Evolutionary conservation across 208 protist genomes (phyloP).

Genomic region (Acanthamoeba rhysodes): DNA sequence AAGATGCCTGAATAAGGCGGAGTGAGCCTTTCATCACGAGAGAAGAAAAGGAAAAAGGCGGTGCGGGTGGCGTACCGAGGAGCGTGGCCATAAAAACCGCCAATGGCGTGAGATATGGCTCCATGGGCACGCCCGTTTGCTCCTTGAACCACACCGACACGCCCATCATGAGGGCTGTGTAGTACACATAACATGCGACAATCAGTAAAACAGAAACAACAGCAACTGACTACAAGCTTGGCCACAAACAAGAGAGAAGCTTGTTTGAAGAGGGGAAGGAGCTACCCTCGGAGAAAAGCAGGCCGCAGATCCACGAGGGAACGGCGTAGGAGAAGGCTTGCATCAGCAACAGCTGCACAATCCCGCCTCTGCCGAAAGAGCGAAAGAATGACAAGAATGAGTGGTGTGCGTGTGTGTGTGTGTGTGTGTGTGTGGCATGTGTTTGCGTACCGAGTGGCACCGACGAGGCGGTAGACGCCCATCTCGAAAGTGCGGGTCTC

Average conservation of each 20-base stretch:
- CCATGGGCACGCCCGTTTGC: constrained; percentile 84
- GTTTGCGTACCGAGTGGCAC: constrained; percentile 76
- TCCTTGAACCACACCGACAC: constrained; percentile 83
- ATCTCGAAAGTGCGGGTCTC: constrained; percentile 96
- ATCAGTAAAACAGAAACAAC: neutral
- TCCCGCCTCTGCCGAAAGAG: constrained; percentile 20
- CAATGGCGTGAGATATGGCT: constrained; percentile 78
- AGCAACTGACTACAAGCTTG: too few species aligned
- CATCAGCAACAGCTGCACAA: constrained; percentile 82
- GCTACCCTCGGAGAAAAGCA: constrained; percentile 78
- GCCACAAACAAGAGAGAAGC: neutral
- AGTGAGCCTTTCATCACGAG: too few species aligned
- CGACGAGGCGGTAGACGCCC: constrained; percentile 95
- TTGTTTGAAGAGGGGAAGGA: too few species aligned
- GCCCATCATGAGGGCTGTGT: constrained; percentile 80
- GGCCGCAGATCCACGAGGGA: constrained; percentile 80
- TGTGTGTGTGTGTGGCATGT: constrained; percentile 34
- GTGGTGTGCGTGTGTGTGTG: neutral
- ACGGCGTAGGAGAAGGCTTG: constrained; percentile 85
- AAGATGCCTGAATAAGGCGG: constrained; percentile 84
- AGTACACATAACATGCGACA: neutral
- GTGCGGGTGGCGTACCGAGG: neutral
- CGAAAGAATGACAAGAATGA: neutral
- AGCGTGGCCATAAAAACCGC: neutral
- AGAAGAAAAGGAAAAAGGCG: neutral